Conservation (phyloP, 2,329 filamentous ascomycete species). For the Xylariaceae sp. region DNA sequence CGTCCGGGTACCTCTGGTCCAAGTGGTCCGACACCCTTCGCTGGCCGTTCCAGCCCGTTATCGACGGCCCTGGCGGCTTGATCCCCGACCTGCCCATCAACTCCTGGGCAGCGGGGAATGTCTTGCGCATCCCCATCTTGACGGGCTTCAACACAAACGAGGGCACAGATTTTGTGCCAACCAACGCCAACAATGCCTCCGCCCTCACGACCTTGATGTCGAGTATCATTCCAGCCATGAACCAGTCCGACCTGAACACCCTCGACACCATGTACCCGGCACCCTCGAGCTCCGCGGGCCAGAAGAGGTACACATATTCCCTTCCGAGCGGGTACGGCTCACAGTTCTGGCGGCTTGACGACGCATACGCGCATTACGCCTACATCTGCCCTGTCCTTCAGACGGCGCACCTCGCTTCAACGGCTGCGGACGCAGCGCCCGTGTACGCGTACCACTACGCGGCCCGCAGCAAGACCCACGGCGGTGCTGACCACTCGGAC, state of each 20-base stretch:
- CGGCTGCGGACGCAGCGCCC: slow-evolving; percentile 24
- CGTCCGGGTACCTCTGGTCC: slow-evolving; percentile 40
- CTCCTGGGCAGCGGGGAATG: slow-evolving; percentile 50
- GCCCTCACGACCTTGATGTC: slow-evolving; percentile 60
- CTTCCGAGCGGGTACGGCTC: slow-evolving; percentile 37
- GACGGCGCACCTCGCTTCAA: slow-evolving; percentile 48
- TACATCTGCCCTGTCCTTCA: slow-evolving; percentile 62
- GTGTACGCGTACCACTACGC: slow-evolving; percentile 59
- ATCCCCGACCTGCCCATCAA: slow-evolving; percentile 55
- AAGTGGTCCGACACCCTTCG: slow-evolving; percentile 39
- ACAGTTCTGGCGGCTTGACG: slow-evolving; percentile 55
- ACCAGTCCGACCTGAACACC: slow-evolving; percentile 43
- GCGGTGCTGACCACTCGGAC: slow-evolving; percentile 44
- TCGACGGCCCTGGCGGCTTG: slow-evolving; percentile 51
- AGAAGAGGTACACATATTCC: slow-evolving; percentile 34
- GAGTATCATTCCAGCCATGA: slow-evolving; percentile 55
- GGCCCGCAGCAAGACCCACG: slow-evolving; percentile 33
- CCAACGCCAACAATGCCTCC: slow-evolving; percentile 37
- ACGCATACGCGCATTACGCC: slow-evolving; percentile 60
- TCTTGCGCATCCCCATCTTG: slow-evolving; percentile 57
- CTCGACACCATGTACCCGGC: slow-evolving; percentile 62
- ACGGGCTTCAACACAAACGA: slow-evolving; percentile 71
- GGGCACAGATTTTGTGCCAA: slow-evolving; percentile 60
- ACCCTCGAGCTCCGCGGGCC: slow-evolving; percentile 37
- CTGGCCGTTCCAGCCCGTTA: slow-evolving; percentile 67